A percentile compares a stretch with the other conserved stretches of the same genome.
phyloP scores from a whole-genome alignment of 352 stramenopile species.

The Phytophthora kernoviae region DNA sequence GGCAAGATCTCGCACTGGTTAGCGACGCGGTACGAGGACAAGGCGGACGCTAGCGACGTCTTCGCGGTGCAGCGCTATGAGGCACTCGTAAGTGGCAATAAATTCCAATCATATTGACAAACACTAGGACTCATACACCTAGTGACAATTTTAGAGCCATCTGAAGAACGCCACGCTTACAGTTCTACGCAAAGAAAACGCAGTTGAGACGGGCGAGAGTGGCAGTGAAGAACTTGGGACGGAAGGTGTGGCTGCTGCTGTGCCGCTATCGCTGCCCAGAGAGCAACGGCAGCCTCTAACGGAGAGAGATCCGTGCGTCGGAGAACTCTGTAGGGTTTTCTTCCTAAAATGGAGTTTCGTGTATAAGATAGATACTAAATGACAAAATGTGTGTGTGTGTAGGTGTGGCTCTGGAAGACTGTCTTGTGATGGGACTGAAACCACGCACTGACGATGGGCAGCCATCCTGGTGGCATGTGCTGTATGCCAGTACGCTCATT shows the following conservation, averaged over 20 bases:
- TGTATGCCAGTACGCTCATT: conserved; percentile 77
- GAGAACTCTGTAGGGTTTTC: conserved; percentile 59
- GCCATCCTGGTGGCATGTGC: conserved; percentile 74
- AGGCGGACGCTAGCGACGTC: conserved; percentile 36
- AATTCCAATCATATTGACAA: too few species aligned
- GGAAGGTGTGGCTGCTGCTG: conserved; percentile 11
- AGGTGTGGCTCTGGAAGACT: conserved; percentile 66
- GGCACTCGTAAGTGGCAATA: conserved; percentile 60
- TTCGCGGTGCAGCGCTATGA: conserved; percentile 64
- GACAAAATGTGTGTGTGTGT: too few species aligned
- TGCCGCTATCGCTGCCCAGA: conserved; percentile 10
- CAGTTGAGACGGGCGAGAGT: conserved; percentile 18
- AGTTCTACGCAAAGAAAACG: conserved; percentile 48
- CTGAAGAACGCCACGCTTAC: conserved; percentile 76
- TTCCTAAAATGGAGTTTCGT: too few species aligned
- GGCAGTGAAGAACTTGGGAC: conserved; percentile 3
- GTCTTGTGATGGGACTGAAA: conserved; percentile 64
- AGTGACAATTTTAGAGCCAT: conserved; percentile 36
- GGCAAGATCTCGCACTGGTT: conserved; percentile 72
- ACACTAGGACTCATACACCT: too few species aligned
- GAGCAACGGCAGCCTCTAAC: conserved; percentile 43
- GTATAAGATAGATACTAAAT: too few species aligned
- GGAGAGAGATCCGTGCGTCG: conserved; percentile 59
- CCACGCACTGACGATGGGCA: conserved; percentile 41
- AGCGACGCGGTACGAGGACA: conserved; percentile 58